phyloP scores from a whole-genome alignment of 1,139 yeast species.

The Entelexis sorbosivorans region DNA sequence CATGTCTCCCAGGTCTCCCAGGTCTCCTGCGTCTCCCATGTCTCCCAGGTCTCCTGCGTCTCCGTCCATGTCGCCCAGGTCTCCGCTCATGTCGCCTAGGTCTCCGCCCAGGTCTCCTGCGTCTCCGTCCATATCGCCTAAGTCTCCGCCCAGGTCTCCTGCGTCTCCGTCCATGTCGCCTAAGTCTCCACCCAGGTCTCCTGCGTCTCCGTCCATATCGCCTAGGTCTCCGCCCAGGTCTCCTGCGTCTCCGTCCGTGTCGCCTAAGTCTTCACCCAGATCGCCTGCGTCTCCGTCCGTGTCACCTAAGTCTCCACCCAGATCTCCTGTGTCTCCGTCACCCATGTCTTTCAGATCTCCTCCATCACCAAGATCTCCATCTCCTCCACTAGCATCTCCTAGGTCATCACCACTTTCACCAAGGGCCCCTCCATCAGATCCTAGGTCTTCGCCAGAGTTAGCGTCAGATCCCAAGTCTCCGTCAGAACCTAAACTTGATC shows the following conservation, averaged over 20 bases:
- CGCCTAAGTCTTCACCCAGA: not conserved
- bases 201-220: not conserved
- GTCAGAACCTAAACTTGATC: no score
- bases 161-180: not conserved
- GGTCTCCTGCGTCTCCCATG: no score
- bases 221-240: not conserved
- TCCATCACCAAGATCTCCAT: not conserved
- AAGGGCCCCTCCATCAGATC: not conserved
- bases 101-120: not conserved
- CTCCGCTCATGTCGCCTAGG: not conserved
- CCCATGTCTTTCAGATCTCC: not conserved
- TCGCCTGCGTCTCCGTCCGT: not conserved
- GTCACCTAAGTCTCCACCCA: not conserved
- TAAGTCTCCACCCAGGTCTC: not conserved
- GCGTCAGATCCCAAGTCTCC: no score
- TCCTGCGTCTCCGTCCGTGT: not conserved
- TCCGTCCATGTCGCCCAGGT: not conserved
- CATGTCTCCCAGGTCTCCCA: no score
- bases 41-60: no score
- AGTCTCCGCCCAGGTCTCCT: not conserved
- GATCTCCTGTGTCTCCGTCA: not conserved
- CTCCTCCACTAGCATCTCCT: not conserved
- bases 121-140: not conserved
- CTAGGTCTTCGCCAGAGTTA: not conserved
- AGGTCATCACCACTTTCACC: not conserved